Conservation (phyloP, 352 stramenopile species). For the Pythium biforme region DNA sequence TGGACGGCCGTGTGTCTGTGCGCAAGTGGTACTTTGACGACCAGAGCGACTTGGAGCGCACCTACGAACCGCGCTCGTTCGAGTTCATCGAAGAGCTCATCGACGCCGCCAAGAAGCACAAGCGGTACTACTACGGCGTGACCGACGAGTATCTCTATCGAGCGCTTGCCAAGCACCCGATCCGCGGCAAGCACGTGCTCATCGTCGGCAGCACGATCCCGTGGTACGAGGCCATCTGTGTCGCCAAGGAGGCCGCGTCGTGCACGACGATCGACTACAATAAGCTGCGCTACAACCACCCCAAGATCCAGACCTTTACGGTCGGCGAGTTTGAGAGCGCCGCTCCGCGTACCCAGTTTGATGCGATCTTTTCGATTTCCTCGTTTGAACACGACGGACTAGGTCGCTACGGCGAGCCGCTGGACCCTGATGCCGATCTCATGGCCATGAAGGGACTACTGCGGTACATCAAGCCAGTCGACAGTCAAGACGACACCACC, state of each 20-base stretch:
- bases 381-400: slow-evolving; percentile 73
- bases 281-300: slow-evolving; percentile 34
- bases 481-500: neutral
- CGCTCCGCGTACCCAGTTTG: slow-evolving; percentile 26
- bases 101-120: slow-evolving; percentile 7
- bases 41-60: slow-evolving; percentile 31
- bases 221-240: slow-evolving; percentile 41
- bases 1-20: slow-evolving; percentile 32
- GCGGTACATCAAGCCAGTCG: slow-evolving; percentile 25
- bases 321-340: slow-evolving; percentile 30
- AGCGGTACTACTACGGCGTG: slow-evolving; percentile 30
- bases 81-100: slow-evolving; percentile 33
- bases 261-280: slow-evolving; percentile 44
- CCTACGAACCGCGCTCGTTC: slow-evolving; percentile 28
- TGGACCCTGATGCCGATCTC: slow-evolving; percentile 59
- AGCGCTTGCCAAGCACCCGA: slow-evolving; percentile 30
- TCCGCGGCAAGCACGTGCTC: slow-evolving; percentile 36
- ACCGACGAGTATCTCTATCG: slow-evolving; percentile 30
- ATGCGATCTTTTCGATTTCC: slow-evolving; percentile 37
- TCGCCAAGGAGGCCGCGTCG: slow-evolving; percentile 32
- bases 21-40: slow-evolving; percentile 52
- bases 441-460: slow-evolving; percentile 39
- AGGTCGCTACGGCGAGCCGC: slow-evolving; percentile 61
- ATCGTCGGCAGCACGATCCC: slow-evolving; percentile 39
- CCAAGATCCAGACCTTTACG: slow-evolving; percentile 33